Conservation (phyloP, 352 stramenopile species). For the Halophytophthora polymorphica region DNA sequence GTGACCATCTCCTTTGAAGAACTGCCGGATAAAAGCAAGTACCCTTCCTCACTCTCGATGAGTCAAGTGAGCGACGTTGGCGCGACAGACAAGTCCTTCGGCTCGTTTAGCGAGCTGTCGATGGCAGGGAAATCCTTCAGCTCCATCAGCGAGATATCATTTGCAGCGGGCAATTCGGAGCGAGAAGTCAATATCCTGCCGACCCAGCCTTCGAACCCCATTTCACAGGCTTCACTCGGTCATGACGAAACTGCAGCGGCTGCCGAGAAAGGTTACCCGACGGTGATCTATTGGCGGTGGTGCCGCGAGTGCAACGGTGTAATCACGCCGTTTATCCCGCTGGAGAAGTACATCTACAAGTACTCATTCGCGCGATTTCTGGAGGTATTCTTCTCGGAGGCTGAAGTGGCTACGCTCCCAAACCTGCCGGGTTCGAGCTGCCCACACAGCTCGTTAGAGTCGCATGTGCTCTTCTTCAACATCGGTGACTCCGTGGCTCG, state of each 20-base stretch:
- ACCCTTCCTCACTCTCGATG: slow-evolving; percentile 31
- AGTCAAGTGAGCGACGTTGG: slow-evolving; percentile 32
- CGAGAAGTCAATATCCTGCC: slow-evolving; percentile 44
- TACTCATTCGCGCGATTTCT: slow-evolving; percentile 98
- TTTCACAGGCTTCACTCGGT: slow-evolving; percentile 18
- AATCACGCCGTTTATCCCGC: slow-evolving; percentile 87
- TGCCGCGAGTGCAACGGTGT: slow-evolving; percentile 93
- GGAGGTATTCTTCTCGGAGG: slow-evolving; percentile 94
- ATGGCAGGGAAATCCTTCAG: too few relatives aligned
- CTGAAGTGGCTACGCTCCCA: slow-evolving; percentile 14
- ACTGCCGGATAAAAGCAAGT: slow-evolving; percentile 56
- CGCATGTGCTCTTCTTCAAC: slow-evolving; percentile 82
- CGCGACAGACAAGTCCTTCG: slow-evolving; percentile 25
- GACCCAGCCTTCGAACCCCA: slow-evolving; percentile 35
- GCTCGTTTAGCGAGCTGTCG: slow-evolving; percentile 30
- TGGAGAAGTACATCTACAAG: slow-evolving; percentile 94
- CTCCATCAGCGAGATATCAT: slow-evolving; percentile 7
- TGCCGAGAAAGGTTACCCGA: slow-evolving; percentile 32
- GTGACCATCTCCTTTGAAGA: slow-evolving; percentile 85
- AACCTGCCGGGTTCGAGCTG: slow-evolving; percentile 21
- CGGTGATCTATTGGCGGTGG: slow-evolving; percentile 97
- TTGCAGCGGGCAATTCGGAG: slow-evolving; percentile 22
- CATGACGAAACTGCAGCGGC: slow-evolving; percentile 21
- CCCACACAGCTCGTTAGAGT: slow-evolving; percentile 46
- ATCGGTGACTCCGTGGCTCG: slow-evolving; percentile 69